Percentiles rank a stretch among this genome's conserved stretches.
Evolutionary conservation across 148 eudicot genomes (phyloP).

Genomic region (Euryodendron excelsum): DNA sequence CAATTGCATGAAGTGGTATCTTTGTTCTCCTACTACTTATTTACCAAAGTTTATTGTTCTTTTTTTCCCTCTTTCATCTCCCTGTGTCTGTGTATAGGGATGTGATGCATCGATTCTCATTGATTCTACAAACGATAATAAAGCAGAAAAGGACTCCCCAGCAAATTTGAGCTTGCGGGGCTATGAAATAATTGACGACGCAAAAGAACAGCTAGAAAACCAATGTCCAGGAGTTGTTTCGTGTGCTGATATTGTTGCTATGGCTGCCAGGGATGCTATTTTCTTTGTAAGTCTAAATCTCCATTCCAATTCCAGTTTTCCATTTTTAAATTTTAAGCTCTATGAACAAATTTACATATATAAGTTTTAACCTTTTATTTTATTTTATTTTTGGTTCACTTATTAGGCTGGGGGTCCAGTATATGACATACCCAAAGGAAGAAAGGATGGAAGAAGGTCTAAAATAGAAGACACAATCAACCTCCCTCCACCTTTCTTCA

Average conservation of each 20-base stretch:
- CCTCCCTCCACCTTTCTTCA: slow-evolving; percentile 63
- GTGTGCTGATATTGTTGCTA: slow-evolving; percentile 82
- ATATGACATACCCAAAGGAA: slow-evolving; percentile 83
- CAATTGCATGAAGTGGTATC: no score
- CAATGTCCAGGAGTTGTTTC: slow-evolving; percentile 88
- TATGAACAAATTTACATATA: no score
- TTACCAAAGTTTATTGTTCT: not conserved
- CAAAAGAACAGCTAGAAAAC: slow-evolving; percentile 52
- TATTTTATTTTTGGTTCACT: not conserved
- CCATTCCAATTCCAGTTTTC: not conserved
- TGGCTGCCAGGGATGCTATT: slow-evolving; percentile 86
- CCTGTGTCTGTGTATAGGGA: slow-evolving; percentile 32
- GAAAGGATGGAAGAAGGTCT: slow-evolving; percentile 82
- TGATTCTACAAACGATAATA: slow-evolving; percentile 76
- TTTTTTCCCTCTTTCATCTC: not conserved
- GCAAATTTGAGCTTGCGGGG: slow-evolving; percentile 85
- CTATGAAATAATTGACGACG: slow-evolving; percentile 64
- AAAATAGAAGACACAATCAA: slow-evolving; percentile 76
- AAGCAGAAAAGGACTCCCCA: slow-evolving; percentile 90
- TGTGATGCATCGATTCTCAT: slow-evolving; percentile 83
- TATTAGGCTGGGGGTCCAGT: slow-evolving; percentile 78
- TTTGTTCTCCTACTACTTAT: not conserved
- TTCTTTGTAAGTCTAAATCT: slow-evolving; percentile 61
- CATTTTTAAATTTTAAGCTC: no score
- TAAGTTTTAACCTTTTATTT: not conserved